Evolutionary conservation across 306 rosid genomes (phyloP).

Genomic region (Crataegus laevigata): DNA sequence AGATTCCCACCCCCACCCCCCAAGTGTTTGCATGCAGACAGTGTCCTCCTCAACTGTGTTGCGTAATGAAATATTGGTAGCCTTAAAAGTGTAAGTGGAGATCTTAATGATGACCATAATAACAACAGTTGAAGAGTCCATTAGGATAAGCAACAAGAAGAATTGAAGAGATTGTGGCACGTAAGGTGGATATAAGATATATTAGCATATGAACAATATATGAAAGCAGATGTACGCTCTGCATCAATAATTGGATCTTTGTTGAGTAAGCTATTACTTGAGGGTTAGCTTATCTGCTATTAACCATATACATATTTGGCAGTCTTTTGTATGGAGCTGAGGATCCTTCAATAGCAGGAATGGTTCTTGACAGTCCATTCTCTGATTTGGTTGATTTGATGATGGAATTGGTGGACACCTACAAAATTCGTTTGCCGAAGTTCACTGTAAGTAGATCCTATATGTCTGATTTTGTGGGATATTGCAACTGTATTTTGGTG

Average conservation of each 20-base stretch:
- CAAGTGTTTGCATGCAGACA: neutral
- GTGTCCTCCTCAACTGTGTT: neutral
- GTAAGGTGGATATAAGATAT: neutral
- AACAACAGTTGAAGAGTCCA: neutral
- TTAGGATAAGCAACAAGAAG: neutral
- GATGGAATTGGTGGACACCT: slow-evolving; percentile 94
- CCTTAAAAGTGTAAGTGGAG: neutral
- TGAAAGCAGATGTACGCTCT: neutral
- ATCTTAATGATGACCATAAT: neutral
- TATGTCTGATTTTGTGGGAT: neutral
- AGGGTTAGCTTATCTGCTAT: slow-evolving; percentile 15
- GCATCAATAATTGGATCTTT: neutral
- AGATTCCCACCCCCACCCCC: no score
- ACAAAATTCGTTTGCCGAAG: slow-evolving; percentile 76
- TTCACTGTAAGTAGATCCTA: slow-evolving; percentile 66
- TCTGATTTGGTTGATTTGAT: slow-evolving; percentile 92
- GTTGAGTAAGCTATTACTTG: neutral
- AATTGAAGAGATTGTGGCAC: neutral
- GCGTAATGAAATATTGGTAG: neutral
- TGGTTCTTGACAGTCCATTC: slow-evolving; percentile 96
- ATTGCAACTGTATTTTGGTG: neutral
- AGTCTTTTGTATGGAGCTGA: slow-evolving; percentile 97
- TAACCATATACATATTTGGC: slow-evolving; percentile 25
- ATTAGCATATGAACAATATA: neutral
- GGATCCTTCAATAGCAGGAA: slow-evolving; percentile 97